A percentile compares a stretch with the other conserved stretches of the same genome.
phyloP scores from a whole-genome alignment of 192 early-diverging fungal genomes.

The Kickxella alabastrina region DNA sequence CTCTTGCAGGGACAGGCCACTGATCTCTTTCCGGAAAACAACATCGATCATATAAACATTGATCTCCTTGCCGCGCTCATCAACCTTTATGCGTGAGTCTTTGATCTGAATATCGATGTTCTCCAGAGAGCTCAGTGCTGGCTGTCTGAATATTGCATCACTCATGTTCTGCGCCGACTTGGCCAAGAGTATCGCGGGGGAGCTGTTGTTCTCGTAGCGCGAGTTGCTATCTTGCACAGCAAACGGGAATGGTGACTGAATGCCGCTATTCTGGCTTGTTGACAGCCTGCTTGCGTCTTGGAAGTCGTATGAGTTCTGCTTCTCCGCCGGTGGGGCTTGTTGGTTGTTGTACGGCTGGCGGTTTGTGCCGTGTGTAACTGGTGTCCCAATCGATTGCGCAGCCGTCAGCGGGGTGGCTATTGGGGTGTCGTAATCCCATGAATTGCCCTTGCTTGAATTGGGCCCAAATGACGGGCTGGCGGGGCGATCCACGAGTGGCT shows the following conservation, averaged over 20 bases:
- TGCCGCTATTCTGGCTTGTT: background rate
- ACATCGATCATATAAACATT: slow-evolving; percentile 53
- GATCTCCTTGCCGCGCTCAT: slow-evolving; percentile 76
- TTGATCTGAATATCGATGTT: slow-evolving; percentile 53
- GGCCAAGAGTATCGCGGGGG: too few relatives aligned
- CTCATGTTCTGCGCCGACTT: background rate
- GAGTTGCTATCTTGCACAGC: too few relatives aligned
- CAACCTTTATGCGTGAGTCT: slow-evolving; percentile 60
- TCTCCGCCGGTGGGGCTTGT: background rate
- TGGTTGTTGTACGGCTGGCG: slow-evolving; percentile 3
- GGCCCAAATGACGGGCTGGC: slow-evolving; percentile 13
- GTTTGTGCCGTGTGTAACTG: background rate
- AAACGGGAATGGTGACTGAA: too few relatives aligned
- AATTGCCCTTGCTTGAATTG: background rate
- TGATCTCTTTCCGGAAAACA: slow-evolving; percentile 33
- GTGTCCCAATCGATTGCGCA: background rate
- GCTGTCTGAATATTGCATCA: slow-evolving; percentile 4
- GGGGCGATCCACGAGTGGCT: background rate
- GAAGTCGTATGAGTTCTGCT: background rate
- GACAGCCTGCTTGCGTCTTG: background rate
- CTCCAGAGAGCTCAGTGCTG: slow-evolving; percentile 45
- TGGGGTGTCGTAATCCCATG: background rate
- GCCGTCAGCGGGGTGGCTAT: background rate
- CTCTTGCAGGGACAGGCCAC: slow-evolving; percentile 48
- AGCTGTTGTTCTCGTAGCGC: too few relatives aligned